Evolutionary conservation across 495 filamentous ascomycete genomes (phyloP), one percentile per base, ranked within the genome.

Genomic region (Neurospora hispaniola): DNA sequence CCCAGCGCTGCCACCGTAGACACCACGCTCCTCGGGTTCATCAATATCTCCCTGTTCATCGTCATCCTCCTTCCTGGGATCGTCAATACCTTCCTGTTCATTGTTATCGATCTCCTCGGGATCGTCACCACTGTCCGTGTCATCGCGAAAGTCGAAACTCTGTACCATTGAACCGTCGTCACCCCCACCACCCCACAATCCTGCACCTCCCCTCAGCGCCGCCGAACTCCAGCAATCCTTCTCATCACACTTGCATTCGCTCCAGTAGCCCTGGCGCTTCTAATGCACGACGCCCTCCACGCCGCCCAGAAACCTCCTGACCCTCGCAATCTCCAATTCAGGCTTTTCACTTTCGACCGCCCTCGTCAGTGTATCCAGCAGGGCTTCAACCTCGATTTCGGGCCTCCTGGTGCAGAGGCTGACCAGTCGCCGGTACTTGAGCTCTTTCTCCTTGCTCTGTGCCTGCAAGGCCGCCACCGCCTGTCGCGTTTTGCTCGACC

Each of bases 271-370:
- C 23, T 27, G 54, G 54, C 54, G 54, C 54, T 35, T 66, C 77
- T 71, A 84, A 73, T 82, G 78, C 70, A 80, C 81, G 1, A 81
- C 78, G 8, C 80, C 80, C 68, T 92, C 91, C 12, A 94, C 90
- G 71, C 90, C 90, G 35, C 89, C 87, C 73, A 95, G 79, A 78
- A 95, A 94, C 69, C 92, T 87, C 77, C 88, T 83, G 38, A 94
- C 89, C 41, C 92, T 82, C 27, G 86, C 86, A 35, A 92, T 85
- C 77, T 94, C 92, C 5, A 91, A 83, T 62, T 90, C 90, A 5
- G 86, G 87, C 54, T 85, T 85, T 76, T 95, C 92, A 75, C 90
- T 92, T 80, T 93, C 90, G 10, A 95, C 89, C 16, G 93, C 93
- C 69, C 85, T 80, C 54, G 90, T 82, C 39, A 95, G 78, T 11